A percentile compares a stretch with the other conserved stretches of the same genome.
These are phyloP conservation scores for Monosporozyma siamensis DNA, from an alignment of 805 yeast genomes.

Conservation along the genomic window DNA sequence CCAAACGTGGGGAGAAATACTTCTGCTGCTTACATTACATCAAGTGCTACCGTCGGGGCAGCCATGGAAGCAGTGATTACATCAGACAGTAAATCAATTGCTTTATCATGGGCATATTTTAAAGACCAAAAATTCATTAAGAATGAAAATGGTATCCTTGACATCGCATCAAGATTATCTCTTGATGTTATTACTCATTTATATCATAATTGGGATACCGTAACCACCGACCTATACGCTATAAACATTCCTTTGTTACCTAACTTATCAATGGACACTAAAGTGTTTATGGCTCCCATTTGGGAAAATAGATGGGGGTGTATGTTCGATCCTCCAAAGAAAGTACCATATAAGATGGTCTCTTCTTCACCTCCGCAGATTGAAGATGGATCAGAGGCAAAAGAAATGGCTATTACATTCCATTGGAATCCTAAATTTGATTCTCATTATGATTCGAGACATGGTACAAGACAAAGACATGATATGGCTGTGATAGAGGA, in stretches of 20 bases:
- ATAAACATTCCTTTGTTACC: slow-evolving; percentile 73
- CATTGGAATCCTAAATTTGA: slow-evolving; percentile 81
- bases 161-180: slow-evolving; percentile 59
- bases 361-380: slow-evolving; percentile 37
- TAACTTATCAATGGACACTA: slow-evolving; percentile 44
- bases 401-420: slow-evolving; percentile 38
- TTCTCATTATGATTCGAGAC: slow-evolving; percentile 21
- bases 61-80: slow-evolving; percentile 84
- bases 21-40: slow-evolving; percentile 74
- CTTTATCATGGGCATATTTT: slow-evolving; percentile 78
- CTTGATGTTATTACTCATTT: slow-evolving; percentile 56
- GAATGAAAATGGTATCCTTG: slow-evolving; percentile 36
- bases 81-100: slow-evolving; percentile 58
- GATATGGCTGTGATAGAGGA: slow-evolving; percentile 65
- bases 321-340: slow-evolving; percentile 35
- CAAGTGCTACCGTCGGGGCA: slow-evolving; percentile 95
- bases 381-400: slow-evolving; percentile 38
- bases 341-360: slow-evolving; percentile 6
- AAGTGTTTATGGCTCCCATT: slow-evolving; percentile 66
- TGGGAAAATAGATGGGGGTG: slow-evolving; percentile 74
- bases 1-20: slow-evolving; percentile 95
- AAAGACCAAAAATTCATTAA: slow-evolving; percentile 37
- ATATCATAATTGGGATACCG: slow-evolving; percentile 44
- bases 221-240: slow-evolving; percentile 58
- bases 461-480: slow-evolving; percentile 10